Evolutionary conservation across 2,329 filamentous ascomycete species (phyloP).

Genomic region (Catunica adiposa): DNA sequence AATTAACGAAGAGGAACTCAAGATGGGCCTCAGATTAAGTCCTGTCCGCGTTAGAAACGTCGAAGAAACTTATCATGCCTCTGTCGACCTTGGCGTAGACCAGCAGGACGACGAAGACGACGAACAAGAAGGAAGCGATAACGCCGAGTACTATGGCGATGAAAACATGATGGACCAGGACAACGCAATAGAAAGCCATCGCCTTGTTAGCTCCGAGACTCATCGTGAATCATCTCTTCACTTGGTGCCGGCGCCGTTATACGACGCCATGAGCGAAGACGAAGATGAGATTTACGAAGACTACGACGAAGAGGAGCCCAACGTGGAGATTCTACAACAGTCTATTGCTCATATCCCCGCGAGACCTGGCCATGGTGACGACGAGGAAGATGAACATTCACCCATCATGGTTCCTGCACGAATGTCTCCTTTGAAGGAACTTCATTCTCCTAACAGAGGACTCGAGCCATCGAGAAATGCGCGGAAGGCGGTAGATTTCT

Average conservation of each 20-base stretch:
- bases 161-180: conserved; percentile 2
- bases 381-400: conserved; percentile 18
- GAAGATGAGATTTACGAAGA: conserved; percentile 27
- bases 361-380: neutral
- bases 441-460: conserved; percentile 32
- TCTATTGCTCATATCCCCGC: conserved; percentile 21
- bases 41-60: conserved; percentile 39
- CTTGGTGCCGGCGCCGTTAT: conserved; percentile 9
- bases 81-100: conserved; percentile 14
- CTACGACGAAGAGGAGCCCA: conserved; percentile 28
- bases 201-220: conserved; percentile 3
- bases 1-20: conserved; percentile 51
- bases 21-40: conserved; percentile 49
- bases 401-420: conserved; percentile 31
- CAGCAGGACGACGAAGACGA: conserved; percentile 14
- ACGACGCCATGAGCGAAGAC: conserved; percentile 17
- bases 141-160: neutral
- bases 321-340: conserved; percentile 30
- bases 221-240: conserved; percentile 9
- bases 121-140: conserved; percentile 3
- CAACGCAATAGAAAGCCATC: conserved; percentile 18
- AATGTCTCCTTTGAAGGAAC: conserved; percentile 36
- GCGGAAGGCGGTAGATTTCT: conserved; percentile 5
- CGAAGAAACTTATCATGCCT: conserved; percentile 27
- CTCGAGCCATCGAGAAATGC: conserved; percentile 17